Evolutionary conservation across 805 yeast species (phyloP).

Genomic region (Candida cerambycidarum): DNA sequence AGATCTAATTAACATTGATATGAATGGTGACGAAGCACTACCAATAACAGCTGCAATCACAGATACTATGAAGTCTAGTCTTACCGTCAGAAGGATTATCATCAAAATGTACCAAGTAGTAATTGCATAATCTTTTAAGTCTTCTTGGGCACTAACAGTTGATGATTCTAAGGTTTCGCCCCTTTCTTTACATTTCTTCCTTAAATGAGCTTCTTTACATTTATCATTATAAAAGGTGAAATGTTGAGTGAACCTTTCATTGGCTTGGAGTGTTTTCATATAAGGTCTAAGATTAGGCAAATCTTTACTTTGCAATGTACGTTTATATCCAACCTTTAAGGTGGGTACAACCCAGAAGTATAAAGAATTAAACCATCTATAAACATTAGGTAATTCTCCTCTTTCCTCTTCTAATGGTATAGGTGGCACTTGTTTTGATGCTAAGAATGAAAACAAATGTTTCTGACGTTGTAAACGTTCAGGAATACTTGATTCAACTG

Average conservation of each 20-base stretch:
- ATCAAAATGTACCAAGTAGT: constrained; percentile 19
- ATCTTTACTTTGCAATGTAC: constrained; percentile 62
- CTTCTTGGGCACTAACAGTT: constrained; percentile 18
- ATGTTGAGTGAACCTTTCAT: constrained; percentile 10
- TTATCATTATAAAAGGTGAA: constrained; percentile 2
- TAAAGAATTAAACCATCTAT: not conserved
- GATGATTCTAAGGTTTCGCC: constrained; percentile 21
- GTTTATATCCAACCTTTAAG: constrained; percentile 59
- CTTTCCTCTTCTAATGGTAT: constrained; percentile 48
- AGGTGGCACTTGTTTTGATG: constrained; percentile 46
- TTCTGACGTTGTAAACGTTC: constrained; percentile 23
- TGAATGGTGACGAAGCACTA: constrained; percentile 15
- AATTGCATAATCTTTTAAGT: constrained; percentile 29
- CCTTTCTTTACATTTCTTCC: constrained; percentile 5
- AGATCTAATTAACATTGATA: constrained; percentile 35
- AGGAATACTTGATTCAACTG: not conserved
- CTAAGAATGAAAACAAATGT: constrained; percentile 46
- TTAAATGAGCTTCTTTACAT: not conserved
- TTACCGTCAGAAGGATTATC: constrained; percentile 10
- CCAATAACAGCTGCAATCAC: constrained; percentile 26
- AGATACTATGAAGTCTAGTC: constrained; percentile 5
- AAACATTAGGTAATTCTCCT: constrained; percentile 30
- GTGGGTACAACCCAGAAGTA: constrained; percentile 55
- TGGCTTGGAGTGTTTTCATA: constrained; percentile 24
- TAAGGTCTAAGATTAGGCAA: constrained; percentile 34